Conservation (phyloP, 768 basidiomycete species). For the Melanogaster broomeanus region DNA sequence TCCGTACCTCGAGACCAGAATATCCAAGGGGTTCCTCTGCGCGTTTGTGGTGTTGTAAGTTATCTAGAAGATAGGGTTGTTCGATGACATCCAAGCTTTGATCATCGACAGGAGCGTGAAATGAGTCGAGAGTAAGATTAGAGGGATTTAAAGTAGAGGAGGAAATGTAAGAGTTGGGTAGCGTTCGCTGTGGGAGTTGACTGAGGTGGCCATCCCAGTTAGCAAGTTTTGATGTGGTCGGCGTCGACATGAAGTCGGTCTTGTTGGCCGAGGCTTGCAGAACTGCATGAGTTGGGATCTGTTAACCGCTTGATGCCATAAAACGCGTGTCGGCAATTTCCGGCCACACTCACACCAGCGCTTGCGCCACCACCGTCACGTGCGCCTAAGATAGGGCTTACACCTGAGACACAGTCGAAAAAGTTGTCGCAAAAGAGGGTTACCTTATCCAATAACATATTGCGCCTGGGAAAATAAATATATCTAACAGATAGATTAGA, state of each 20-base stretch:
- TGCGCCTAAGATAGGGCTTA: too few relatives aligned
- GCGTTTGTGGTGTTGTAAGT: conserved; percentile 7
- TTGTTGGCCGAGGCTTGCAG: not conserved
- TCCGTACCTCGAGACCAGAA: conserved; percentile 13
- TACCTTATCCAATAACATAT: too few relatives aligned
- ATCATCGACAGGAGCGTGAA: conserved; percentile 3
- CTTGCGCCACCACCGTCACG: too few relatives aligned
- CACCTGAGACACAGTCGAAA: too few relatives aligned
- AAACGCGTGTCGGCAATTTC: too few relatives aligned
- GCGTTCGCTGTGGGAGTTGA: conserved; percentile 7
- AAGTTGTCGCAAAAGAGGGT: too few relatives aligned
- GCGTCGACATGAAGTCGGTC: conserved; percentile 12
- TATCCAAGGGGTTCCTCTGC: conserved; percentile 1
- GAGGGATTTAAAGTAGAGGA: conserved; percentile 4
- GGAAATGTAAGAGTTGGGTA: not conserved
- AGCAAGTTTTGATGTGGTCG: conserved; percentile 12
- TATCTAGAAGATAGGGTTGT: not conserved
- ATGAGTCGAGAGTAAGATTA: conserved; percentile 10
- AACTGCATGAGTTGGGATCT: too few relatives aligned
- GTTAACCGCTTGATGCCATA: too few relatives aligned
- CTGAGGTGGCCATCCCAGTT: conserved; percentile 18
- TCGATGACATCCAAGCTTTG: not conserved
- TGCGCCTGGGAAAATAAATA: too few relatives aligned
- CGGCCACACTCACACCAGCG: too few relatives aligned
- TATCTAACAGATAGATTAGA: too few relatives aligned